phyloP scores from a whole-genome alignment of 179 eudicot species.

The Dionaea muscipula region DNA sequence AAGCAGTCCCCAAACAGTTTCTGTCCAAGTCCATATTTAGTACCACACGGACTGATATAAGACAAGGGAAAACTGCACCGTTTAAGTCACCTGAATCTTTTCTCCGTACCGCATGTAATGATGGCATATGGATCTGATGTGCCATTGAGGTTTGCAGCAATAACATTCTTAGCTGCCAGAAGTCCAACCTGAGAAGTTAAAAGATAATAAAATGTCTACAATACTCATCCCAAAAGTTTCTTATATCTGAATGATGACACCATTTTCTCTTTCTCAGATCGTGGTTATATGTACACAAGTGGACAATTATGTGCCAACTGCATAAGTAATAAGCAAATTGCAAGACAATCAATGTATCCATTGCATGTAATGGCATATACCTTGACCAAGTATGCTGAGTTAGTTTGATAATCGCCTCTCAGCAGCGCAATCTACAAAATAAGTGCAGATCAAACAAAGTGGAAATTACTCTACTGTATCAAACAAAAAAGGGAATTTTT shows the following conservation, averaged over 20 bases:
- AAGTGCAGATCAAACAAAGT: conserved; percentile 58
- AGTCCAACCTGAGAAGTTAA: conserved; percentile 40
- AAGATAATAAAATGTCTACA: conserved; percentile 1
- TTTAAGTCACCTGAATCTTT: conserved; percentile 54
- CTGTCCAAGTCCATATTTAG: not conserved
- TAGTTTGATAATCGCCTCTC: conserved; percentile 37
- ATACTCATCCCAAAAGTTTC: not conserved
- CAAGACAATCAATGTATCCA: not conserved
- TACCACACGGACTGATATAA: not conserved
- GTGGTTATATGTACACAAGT: not conserved
- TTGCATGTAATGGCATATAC: conserved; percentile 24
- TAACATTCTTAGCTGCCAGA: conserved; percentile 62
- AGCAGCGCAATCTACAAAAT: conserved; percentile 69
- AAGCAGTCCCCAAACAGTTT: too few species aligned
- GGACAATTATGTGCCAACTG: not conserved
- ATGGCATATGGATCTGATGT: conserved; percentile 76
- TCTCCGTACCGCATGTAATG: conserved; percentile 58
- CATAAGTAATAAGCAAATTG: not conserved
- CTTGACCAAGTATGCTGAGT: conserved; percentile 63
- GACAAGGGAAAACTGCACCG: not conserved
- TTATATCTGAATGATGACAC: not conserved
- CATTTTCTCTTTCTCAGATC: not conserved
- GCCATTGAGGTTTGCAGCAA: conserved; percentile 62
- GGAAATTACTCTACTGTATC: conserved; percentile 25
- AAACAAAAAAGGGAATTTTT: conserved; percentile 5